A percentile compares a stretch with the other conserved stretches of the same genome.
These are phyloP conservation scores for Phytophthora constricta DNA, from an alignment of 352 stramenopile genomes.

Conservation along the genomic window DNA sequence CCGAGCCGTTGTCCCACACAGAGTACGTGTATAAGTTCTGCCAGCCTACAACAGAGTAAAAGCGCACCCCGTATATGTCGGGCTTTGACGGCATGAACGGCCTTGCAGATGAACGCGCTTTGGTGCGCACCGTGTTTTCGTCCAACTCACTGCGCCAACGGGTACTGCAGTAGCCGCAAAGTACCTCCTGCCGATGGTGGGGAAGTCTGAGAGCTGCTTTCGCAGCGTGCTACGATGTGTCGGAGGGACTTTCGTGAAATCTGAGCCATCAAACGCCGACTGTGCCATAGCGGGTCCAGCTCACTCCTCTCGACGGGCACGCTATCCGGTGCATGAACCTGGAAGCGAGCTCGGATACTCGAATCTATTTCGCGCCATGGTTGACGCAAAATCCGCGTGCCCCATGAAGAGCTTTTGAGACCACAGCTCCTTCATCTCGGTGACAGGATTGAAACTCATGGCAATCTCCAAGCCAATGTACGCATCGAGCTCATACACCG, in stretches of 20 bases:
- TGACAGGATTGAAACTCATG: neutral
- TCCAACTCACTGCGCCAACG: slow-evolving; percentile 2
- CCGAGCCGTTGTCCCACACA: slow-evolving; percentile 15
- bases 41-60: slow-evolving; percentile 10
- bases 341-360: slow-evolving; percentile 7
- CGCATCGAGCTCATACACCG: slow-evolving; percentile 7
- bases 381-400: slow-evolving; percentile 1
- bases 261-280: neutral
- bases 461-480: slow-evolving; percentile 6
- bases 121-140: slow-evolving; percentile 14
- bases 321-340: slow-evolving; percentile 3
- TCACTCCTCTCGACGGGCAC: neutral
- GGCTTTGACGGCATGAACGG: slow-evolving; percentile 10
- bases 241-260: neutral
- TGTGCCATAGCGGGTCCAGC: slow-evolving; percentile 9
- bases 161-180: slow-evolving; percentile 1
- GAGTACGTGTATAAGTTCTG: slow-evolving; percentile 13
- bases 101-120: slow-evolving; percentile 6
- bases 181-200: no score
- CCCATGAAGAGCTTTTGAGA: slow-evolving; percentile 6
- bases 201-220: no score
- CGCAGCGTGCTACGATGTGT: no score
- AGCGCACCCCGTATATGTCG: slow-evolving; percentile 8
- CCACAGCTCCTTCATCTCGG: slow-evolving; percentile 13
- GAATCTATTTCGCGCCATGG: slow-evolving; percentile 6